Conservation (phyloP, 441 rosid genomes). For the Brassica hybrid region DNA sequence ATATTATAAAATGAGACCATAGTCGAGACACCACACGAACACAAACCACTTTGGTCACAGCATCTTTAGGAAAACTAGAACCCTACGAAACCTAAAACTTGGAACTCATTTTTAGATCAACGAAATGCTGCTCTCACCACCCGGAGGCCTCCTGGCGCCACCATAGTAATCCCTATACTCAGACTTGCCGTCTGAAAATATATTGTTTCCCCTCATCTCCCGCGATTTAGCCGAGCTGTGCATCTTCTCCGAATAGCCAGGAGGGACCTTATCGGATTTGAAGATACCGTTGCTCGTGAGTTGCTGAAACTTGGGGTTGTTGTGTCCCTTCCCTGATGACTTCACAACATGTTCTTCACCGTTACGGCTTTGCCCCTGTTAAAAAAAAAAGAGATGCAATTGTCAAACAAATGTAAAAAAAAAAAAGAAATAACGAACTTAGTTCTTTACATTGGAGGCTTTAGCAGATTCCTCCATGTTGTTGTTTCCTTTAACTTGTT, state of each 20-base stretch:
- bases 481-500: slow-evolving; percentile 46
- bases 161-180: slow-evolving; percentile 64
- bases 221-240: slow-evolving; percentile 58
- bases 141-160: slow-evolving; percentile 74
- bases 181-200: slow-evolving; percentile 66
- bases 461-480: slow-evolving; percentile 62
- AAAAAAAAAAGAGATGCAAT: neutral
- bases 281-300: slow-evolving; percentile 68
- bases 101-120: slow-evolving; percentile 44
- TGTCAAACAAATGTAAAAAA: neutral
- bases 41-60: slow-evolving; percentile 1
- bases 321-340: slow-evolving; percentile 57
- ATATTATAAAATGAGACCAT: neutral
- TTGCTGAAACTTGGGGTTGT: slow-evolving; percentile 57
- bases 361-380: slow-evolving; percentile 28
- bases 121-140: slow-evolving; percentile 79
- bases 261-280: slow-evolving; percentile 53
- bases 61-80: neutral
- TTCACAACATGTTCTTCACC: slow-evolving; percentile 40
- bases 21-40: slow-evolving; percentile 23
- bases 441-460: slow-evolving; percentile 65
- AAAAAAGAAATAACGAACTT: slow-evolving; percentile 1
- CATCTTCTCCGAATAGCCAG: slow-evolving; percentile 61
- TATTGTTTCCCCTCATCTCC: slow-evolving; percentile 70
- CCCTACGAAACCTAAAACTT: slow-evolving; percentile 17